Conservation (phyloP, 164 flowering plant species). For the Kalanchoe fedtschenkoi region DNA sequence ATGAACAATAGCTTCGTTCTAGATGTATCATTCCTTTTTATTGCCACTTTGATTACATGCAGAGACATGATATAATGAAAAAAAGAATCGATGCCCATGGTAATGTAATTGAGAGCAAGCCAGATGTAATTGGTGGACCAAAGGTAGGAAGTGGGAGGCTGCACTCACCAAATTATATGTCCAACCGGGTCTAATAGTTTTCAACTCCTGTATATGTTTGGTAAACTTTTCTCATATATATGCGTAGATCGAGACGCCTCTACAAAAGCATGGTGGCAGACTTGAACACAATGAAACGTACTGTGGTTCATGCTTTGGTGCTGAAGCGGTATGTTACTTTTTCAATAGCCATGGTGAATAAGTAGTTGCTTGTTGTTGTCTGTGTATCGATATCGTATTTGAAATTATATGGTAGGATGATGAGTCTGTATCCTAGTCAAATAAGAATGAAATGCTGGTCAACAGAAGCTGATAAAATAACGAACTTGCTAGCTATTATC, state of each 20-base stretch:
- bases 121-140: conserved; percentile 52
- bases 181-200: neutral
- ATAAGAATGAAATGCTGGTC: neutral
- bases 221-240: neutral
- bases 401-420: neutral
- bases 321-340: conserved; percentile 43
- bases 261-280: conserved; percentile 77
- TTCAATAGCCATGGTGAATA: neutral
- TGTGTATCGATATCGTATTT: neutral
- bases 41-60: conserved; percentile 12
- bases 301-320: conserved; percentile 80
- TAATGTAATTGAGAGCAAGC: conserved; percentile 33
- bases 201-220: neutral
- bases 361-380: neutral
- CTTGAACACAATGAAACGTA: conserved; percentile 68
- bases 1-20: too few relatives aligned
- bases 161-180: neutral
- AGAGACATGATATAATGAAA: conserved; percentile 61
- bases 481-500: too few relatives aligned
- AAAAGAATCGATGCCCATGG: conserved; percentile 50
- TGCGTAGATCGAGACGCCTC: conserved; percentile 59
- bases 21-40: neutral
- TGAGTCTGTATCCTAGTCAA: neutral
- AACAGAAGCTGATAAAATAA: neutral
- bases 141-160: conserved; percentile 27